These are phyloP conservation scores for Colletotrichum viniferum DNA, from an alignment of 2,329 filamentous ascomycete genomes.

Conservation along the genomic window DNA sequence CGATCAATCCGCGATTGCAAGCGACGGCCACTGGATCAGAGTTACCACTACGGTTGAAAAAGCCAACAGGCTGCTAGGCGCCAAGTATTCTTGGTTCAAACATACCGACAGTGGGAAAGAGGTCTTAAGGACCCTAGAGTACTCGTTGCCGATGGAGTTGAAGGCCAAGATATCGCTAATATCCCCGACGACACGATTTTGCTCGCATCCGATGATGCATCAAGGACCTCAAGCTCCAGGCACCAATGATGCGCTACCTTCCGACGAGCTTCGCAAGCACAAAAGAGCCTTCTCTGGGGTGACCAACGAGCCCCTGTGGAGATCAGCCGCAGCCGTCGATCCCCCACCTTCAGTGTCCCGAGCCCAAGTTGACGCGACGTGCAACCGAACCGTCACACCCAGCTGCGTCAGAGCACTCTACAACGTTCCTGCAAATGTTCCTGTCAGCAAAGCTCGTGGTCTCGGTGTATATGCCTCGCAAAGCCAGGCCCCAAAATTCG, in stretches of 20 bases:
- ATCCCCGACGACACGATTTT: constrained; percentile 47
- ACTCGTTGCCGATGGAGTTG: not conserved
- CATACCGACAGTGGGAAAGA: constrained; percentile 35
- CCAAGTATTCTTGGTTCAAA: constrained; percentile 34
- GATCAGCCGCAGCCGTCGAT: not conserved
- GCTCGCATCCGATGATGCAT: constrained; percentile 29
- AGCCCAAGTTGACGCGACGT: constrained; percentile 26
- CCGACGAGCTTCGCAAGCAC: not conserved
- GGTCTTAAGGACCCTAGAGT: constrained; percentile 42
- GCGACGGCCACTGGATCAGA: constrained; percentile 43
- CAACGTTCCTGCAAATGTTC: constrained; percentile 42
- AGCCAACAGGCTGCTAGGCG: constrained; percentile 50
- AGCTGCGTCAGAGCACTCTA: constrained; percentile 50
- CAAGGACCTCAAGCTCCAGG: not conserved
- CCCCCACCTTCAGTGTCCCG: not conserved
- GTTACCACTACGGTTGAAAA: constrained; percentile 43
- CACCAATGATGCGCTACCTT: fast-evolving
- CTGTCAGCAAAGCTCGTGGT: constrained; percentile 29
- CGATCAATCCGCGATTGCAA: constrained; percentile 35
- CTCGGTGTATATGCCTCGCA: constrained; percentile 35
- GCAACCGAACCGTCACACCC: constrained; percentile 45
- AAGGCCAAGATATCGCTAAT: constrained; percentile 44
- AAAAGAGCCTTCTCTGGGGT: not conserved
- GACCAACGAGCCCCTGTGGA: not conserved
- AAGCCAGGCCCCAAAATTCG: constrained; percentile 54